Percentiles rank a stretch among this genome's conserved stretches.
Evolutionary conservation across 352 stramenopile genomes (phyloP).

Genomic region (Phytophthora pluvialis): DNA sequence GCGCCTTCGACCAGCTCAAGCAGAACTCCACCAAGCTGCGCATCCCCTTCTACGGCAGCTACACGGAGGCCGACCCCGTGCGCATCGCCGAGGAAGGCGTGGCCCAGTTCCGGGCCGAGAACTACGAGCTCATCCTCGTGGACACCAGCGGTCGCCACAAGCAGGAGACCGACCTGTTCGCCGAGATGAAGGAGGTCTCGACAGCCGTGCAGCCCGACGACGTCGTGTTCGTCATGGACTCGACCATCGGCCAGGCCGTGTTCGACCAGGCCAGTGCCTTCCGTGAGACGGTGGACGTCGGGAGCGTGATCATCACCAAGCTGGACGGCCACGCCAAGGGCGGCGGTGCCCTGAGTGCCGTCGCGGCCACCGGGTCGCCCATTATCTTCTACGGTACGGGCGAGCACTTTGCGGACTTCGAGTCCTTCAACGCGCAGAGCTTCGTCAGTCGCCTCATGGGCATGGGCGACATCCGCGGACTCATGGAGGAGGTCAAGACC

Average conservation of each 20-base stretch:
- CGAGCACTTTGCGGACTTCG: slow-evolving; percentile 98
- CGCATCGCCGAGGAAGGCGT: slow-evolving; percentile 98
- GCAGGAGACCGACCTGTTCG: slow-evolving; percentile 98
- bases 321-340: slow-evolving; percentile 99
- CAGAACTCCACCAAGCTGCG: slow-evolving; percentile 99
- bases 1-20: slow-evolving; percentile 99
- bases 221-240: slow-evolving; percentile 99
- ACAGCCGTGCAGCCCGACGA: slow-evolving; percentile 96
- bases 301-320: slow-evolving; percentile 99
- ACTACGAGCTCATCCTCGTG: slow-evolving; percentile 99
- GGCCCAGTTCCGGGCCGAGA: slow-evolving; percentile 95
- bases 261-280: slow-evolving; percentile 97
- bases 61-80: slow-evolving; percentile 98
- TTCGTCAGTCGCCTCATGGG: slow-evolving; percentile 99
- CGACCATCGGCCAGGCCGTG: slow-evolving; percentile 98
- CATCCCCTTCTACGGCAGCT: slow-evolving; percentile 98
- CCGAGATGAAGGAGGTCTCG: slow-evolving; percentile 99
- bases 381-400: slow-evolving; percentile 99
- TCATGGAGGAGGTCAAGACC: slow-evolving; percentile 95
- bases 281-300: slow-evolving; percentile 95
- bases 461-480: slow-evolving; percentile 96
- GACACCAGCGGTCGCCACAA: slow-evolving; percentile 99
- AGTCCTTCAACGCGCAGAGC: slow-evolving; percentile 97
- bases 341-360: slow-evolving; percentile 96
- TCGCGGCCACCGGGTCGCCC: slow-evolving; percentile 97